Percentiles rank a stretch among this genome's conserved stretches.
These are phyloP conservation scores for Taphrina pruni DNA, from an alignment of 1,139 yeast species.

Conservation along the genomic window DNA sequence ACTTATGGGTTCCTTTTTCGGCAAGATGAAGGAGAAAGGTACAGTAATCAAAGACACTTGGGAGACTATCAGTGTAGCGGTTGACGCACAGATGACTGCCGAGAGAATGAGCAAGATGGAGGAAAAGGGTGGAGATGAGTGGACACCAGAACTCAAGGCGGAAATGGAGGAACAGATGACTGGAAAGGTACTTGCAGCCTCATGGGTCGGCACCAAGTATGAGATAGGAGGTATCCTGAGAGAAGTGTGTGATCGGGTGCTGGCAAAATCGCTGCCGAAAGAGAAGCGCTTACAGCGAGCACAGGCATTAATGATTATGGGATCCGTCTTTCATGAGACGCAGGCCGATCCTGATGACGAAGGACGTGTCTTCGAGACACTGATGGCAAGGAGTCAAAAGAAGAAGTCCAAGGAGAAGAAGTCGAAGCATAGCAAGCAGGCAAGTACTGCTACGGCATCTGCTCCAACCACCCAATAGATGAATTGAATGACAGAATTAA, in stretches of 20 bases:
- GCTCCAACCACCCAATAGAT: neutral
- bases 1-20: slow-evolving; percentile 81
- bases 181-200: slow-evolving; percentile 82
- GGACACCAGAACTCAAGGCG: slow-evolving; percentile 80
- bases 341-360: slow-evolving; percentile 86
- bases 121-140: slow-evolving; percentile 61
- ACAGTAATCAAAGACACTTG: slow-evolving; percentile 84
- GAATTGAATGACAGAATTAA: neutral
- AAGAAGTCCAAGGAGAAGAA: slow-evolving; percentile 60
- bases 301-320: slow-evolving; percentile 73
- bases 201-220: slow-evolving; percentile 92
- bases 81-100: slow-evolving; percentile 86
- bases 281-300: slow-evolving; percentile 75
- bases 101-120: slow-evolving; percentile 66
- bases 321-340: slow-evolving; percentile 69
- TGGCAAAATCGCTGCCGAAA: slow-evolving; percentile 67
- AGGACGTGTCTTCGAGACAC: slow-evolving; percentile 85
- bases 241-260: slow-evolving; percentile 79
- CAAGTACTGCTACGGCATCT: neutral
- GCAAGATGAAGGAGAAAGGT: slow-evolving; percentile 84
- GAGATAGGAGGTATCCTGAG: slow-evolving; percentile 89
- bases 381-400: slow-evolving; percentile 89
- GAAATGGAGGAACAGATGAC: slow-evolving; percentile 78
- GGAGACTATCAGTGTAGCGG: slow-evolving; percentile 80
- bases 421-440: slow-evolving; percentile 3